Conservation (phyloP, 176 grass and related monocot species). For the Guadua angustifolia region DNA sequence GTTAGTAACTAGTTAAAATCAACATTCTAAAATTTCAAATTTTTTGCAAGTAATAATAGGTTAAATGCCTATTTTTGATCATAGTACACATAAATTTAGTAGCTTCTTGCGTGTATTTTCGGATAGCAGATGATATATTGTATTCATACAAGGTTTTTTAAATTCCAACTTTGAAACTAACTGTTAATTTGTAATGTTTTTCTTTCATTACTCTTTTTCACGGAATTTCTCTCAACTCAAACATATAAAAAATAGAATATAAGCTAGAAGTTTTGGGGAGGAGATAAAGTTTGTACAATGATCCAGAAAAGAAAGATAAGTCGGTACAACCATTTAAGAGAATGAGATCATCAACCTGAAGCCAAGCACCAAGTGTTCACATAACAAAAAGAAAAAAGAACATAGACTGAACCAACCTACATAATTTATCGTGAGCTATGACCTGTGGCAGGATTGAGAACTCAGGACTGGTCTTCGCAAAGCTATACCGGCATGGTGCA, state of each 20-base stretch:
- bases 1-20: no score
- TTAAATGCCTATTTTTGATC: no score
- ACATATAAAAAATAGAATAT: neutral
- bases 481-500: neutral
- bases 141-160: neutral
- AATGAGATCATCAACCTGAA: neutral
- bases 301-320: neutral
- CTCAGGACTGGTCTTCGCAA: neutral
- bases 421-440: neutral
- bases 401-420: neutral
- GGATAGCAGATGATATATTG: neutral
- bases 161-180: neutral
- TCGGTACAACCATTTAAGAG: neutral
- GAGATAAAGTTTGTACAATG: neutral
- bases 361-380: neutral
- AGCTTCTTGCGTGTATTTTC: neutral
- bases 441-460: neutral
- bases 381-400: neutral
- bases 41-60: no score
- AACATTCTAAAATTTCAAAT: no score
- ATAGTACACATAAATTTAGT: no score
- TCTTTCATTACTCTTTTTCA: neutral
- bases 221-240: neutral
- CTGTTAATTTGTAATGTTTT: neutral
- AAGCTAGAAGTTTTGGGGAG: neutral